phyloP scores from a whole-genome alignment of 768 basidiomycete species.

The Suillus plorans region DNA sequence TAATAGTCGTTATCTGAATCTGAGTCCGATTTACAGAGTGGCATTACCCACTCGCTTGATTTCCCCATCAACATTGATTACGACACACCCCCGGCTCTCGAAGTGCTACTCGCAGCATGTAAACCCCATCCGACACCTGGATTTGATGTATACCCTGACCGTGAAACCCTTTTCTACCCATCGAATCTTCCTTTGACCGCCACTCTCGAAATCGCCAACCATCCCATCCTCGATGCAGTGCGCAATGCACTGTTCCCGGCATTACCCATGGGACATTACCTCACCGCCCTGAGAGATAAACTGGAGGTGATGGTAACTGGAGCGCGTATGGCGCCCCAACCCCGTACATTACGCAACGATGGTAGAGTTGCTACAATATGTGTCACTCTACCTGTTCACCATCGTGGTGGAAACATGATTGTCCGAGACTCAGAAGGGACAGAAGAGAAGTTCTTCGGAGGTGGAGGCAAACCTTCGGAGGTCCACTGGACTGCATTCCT shows the following conservation, averaged over 20 bases:
- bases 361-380: slow-evolving; percentile 71
- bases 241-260: slow-evolving; percentile 71
- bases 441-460: slow-evolving; percentile 62
- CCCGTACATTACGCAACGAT: slow-evolving; percentile 55
- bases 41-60: slow-evolving; percentile 77
- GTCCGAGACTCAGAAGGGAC: slow-evolving; percentile 54
- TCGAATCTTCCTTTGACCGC: slow-evolving; percentile 69
- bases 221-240: slow-evolving; percentile 78
- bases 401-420: slow-evolving; percentile 65
- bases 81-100: slow-evolving; percentile 72
- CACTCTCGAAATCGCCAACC: slow-evolving; percentile 77
- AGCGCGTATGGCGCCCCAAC: slow-evolving; percentile 55
- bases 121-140: slow-evolving; percentile 60
- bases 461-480: slow-evolving; percentile 61
- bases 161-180: slow-evolving; percentile 72
- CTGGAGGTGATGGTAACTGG: slow-evolving; percentile 68
- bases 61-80: slow-evolving; percentile 80
- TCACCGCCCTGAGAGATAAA: slow-evolving; percentile 65
- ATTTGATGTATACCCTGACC: slow-evolving; percentile 51
- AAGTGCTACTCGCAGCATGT: slow-evolving; percentile 75
- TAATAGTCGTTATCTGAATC: slow-evolving; percentile 1
- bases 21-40: slow-evolving; percentile 47
- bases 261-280: slow-evolving; percentile 65
- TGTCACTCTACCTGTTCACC: slow-evolving; percentile 72
- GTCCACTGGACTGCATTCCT: slow-evolving; percentile 81